Base-by-base conservation (phyloP, 1,284 basidiomycete genomes). In the Pascua guehoae region DNA sequence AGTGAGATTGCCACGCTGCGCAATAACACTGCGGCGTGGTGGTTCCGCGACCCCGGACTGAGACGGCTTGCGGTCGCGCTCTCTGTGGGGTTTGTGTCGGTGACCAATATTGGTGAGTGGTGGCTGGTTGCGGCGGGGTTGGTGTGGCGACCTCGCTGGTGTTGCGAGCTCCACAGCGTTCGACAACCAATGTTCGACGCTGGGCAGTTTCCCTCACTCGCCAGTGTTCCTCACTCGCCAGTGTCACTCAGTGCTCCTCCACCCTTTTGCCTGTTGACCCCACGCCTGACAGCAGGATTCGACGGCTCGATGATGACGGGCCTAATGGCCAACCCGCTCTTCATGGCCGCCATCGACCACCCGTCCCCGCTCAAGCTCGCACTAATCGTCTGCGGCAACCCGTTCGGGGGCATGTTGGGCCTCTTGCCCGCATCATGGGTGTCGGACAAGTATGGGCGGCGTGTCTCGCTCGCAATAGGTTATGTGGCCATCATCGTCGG, bases 31-130 rank as follows among this genome's bases (percentile, higher is more conserved):
- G 52, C 47, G 3, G 12, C 10, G 9, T 50, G 42, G 48, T 58
- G 57, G 57, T 60, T 39, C 39, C 15, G 24, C 18, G 58, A 60
- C 40, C 32, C 41, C 1, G 58, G 58, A 2, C 14, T 60, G 47
- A 50, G 58, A 10, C 18, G 32, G 38, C 32, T 56, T 12, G n/a
- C 47, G 8, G n/a, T 60, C 9, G 51, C 46, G 18, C 47, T 56
- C 32, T 17, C 16, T 2, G 47, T 56, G 32, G 53, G 57, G 5
- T 54, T 59, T 38, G 42, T 44, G 5, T 38, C 37, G 15, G 47
- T 32, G 7, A 45, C 47, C 17, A 54, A 47, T 37, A 36, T 32
- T 32, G 51, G 56, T 57, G 47, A 36, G 50, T 32, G 24, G 3
- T 4, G 24, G 39, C 38, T 11, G 46, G 24, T 32, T 32, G 24